Conservation (phyloP, 2,329 filamentous ascomycete genomes). For the Calonectria montana region DNA sequence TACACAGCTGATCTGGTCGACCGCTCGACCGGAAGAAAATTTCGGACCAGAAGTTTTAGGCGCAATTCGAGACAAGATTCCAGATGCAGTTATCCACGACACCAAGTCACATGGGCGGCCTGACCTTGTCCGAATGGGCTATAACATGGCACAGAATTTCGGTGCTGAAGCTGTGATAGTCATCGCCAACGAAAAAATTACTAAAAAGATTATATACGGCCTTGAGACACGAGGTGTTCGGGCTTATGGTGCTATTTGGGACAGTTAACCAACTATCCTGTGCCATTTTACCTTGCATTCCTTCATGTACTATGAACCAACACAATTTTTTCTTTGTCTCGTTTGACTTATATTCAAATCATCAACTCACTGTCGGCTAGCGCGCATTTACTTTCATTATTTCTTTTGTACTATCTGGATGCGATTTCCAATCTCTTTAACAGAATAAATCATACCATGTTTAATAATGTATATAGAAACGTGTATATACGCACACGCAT, state of each 20-base stretch:
- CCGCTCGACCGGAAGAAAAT: slow-evolving; percentile 69
- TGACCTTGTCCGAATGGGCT: slow-evolving; percentile 63
- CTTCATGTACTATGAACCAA: slow-evolving; percentile 3
- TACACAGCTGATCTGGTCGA: slow-evolving; percentile 76
- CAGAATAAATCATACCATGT: not conserved
- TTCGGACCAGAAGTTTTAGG: slow-evolving; percentile 70
- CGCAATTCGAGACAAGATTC: slow-evolving; percentile 67
- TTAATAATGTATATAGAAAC: not conserved
- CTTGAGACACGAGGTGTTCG: slow-evolving; percentile 74
- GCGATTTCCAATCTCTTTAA: not conserved
- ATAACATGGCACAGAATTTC: slow-evolving; percentile 66
- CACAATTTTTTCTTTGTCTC: not conserved
- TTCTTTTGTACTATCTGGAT: not conserved
- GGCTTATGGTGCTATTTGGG: slow-evolving; percentile 81
- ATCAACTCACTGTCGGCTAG: not conserved
- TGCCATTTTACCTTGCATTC: not conserved
- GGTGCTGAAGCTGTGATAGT: slow-evolving; percentile 77
- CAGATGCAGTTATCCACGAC: slow-evolving; percentile 74
- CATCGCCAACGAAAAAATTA: slow-evolving; percentile 77
- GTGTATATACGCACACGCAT: not conserved
- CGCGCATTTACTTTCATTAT: not conserved
- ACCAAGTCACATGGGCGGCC: slow-evolving; percentile 69
- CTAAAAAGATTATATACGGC: slow-evolving; percentile 75
- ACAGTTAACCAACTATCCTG: slow-evolving; percentile 53
- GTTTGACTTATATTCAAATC: not conserved